These are phyloP conservation scores for Murraya koenigii DNA, from an alignment of 345 rosid genomes.

Conservation along the genomic window DNA sequence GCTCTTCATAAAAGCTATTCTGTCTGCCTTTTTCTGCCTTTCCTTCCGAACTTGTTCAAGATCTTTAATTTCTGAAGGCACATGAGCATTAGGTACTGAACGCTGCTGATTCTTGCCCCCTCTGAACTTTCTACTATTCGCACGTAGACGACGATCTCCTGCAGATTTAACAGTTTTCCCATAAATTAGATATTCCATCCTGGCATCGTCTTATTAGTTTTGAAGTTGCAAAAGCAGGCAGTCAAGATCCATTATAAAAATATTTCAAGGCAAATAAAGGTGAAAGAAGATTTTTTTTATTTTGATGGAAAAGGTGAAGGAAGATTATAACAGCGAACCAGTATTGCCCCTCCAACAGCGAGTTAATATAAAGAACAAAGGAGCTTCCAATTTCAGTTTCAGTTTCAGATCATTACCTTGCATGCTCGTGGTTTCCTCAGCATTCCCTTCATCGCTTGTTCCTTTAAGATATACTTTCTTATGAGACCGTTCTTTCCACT, in stretches of 20 bases:
- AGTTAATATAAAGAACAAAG: not conserved
- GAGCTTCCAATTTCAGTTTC: constrained; percentile 1
- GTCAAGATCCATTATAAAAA: not conserved
- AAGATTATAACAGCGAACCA: not conserved
- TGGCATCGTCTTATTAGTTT: not conserved
- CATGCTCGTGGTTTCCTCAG: constrained; percentile 33
- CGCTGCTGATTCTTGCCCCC: constrained; percentile 47
- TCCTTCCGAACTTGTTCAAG: constrained; percentile 88
- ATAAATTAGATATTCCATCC: not conserved
- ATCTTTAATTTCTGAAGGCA: constrained; percentile 83
- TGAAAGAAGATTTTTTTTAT: too few species aligned
- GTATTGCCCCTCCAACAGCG: not conserved
- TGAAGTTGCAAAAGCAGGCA: not conserved
- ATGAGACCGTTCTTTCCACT: constrained; percentile 80
- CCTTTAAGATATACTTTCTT: constrained; percentile 52
- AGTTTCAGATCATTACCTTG: constrained; percentile 40
- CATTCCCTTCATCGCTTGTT: constrained; percentile 40
- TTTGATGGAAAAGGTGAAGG: not conserved
- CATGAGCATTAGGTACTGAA: constrained; percentile 65
- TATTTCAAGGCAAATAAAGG: not conserved
- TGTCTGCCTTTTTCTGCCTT: constrained; percentile 71
- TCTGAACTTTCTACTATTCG: constrained; percentile 38
- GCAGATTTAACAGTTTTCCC: constrained; percentile 14
- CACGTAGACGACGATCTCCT: constrained; percentile 32
- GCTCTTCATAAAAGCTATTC: constrained; percentile 54